Evolutionary conservation across 495 filamentous ascomycete genomes (phyloP), one percentile per base, ranked within the genome.

Genomic region (Bacidia gigantensis): DNA sequence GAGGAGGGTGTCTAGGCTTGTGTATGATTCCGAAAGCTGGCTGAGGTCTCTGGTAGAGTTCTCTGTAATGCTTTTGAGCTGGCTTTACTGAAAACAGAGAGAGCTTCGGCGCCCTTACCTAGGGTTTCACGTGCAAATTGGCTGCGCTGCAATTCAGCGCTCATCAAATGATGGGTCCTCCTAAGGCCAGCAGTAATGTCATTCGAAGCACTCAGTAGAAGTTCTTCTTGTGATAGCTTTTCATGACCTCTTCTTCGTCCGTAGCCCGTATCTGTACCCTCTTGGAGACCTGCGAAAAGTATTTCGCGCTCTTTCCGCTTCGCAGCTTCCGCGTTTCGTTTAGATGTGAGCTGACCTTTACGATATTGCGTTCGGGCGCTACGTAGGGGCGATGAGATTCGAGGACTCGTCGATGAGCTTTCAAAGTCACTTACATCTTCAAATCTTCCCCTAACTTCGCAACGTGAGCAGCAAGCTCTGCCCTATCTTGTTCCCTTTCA

Each of bases 61-160:
- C 68, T 83, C 68, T 74, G 52, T 53, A 10, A 26, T n/a, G 43
- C 20, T 26, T 39, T 17, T 21, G 17, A 20, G 41, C 14, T n/a
- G 48, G n/a, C 26, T 22, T 26, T 26, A 9, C 11, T 48, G 26
- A 32, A 17, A 1, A 14, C 29, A 35, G 29, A 35, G 41, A 23
- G n/a, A n/a, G n/a, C n/a, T n/a, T 14, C 1, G 3, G 11, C 9
- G 23, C n/a, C 62, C 66, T 41, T 54, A 76, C 74, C 67, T 47
- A 97, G 74, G 1, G 89, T 93, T 51, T 93, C 82, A 38, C 87
- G 78, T 3, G 92, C 89, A 62, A 96, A 97, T 56, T 81, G 83
- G 29, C 86, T 89, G 26, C 84, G 78, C 46, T 81, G 78, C 3
- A 99, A 75, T 69, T 95, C 88, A 0, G 78, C 68, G 39, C 85